Conservation (phyloP, 345 rosid genomes). For the Euphorbia peplus region DNA sequence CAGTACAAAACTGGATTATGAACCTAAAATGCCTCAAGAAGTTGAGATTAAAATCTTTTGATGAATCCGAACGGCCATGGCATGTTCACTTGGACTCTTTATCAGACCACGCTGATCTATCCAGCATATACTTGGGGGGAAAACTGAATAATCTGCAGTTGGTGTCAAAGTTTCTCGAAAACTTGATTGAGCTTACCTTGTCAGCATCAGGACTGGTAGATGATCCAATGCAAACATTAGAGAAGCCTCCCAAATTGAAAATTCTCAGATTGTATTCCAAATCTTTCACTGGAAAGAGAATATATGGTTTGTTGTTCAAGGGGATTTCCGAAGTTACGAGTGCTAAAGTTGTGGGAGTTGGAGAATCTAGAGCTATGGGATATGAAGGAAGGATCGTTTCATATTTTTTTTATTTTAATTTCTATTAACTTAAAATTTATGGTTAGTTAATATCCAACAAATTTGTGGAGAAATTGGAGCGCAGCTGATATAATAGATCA, state of each 20-base stretch:
- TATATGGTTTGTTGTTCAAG: neutral
- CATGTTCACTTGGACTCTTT: neutral
- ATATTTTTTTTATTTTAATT: too few relatives aligned
- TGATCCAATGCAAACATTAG: slow-evolving; percentile 25
- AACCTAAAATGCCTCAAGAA: neutral
- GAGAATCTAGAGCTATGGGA: neutral
- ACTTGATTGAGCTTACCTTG: slow-evolving; percentile 17
- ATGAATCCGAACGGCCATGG: slow-evolving; percentile 1
- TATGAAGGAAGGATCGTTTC: slow-evolving; percentile 1
- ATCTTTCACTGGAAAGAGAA: slow-evolving; percentile 19
- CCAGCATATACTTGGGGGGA: slow-evolving; percentile 6
- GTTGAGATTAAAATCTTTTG: slow-evolving; percentile 1
- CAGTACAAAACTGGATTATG: neutral
- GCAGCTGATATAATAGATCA: too few relatives aligned
- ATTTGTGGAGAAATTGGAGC: too few relatives aligned
- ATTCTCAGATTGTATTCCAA: slow-evolving; percentile 7
- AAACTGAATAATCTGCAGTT: slow-evolving; percentile 5
- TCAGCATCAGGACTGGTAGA: slow-evolving; percentile 2
- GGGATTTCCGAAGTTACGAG: neutral
- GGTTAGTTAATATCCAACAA: too few relatives aligned
- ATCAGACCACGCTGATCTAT: slow-evolving; percentile 2
- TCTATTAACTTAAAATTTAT: too few relatives aligned
- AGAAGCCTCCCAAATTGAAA: slow-evolving; percentile 18
- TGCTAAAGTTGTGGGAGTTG: neutral
- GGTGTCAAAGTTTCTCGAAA: slow-evolving; percentile 16